Evolutionary conservation across 2,329 filamentous ascomycete genomes (phyloP).

Genomic region (Fonsecaea erecta): DNA sequence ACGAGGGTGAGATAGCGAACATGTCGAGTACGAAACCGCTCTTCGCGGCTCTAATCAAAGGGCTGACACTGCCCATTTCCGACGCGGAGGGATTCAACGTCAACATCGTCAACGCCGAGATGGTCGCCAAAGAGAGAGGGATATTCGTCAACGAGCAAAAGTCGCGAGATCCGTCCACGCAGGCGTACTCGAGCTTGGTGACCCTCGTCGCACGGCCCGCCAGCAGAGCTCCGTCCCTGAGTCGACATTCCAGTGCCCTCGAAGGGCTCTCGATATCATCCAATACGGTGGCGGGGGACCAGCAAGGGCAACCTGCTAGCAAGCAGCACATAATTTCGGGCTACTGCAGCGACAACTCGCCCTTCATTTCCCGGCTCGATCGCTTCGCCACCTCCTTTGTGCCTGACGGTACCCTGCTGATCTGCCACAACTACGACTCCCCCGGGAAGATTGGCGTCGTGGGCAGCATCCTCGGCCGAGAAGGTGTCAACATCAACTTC

Average conservation of each 20-base stretch:
- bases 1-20: slow-evolving; percentile 73
- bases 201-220: slow-evolving; percentile 64
- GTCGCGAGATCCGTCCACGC: slow-evolving; percentile 63
- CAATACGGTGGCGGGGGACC: slow-evolving; percentile 5
- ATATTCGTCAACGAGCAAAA: slow-evolving; percentile 77
- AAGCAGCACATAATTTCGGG: slow-evolving; percentile 57
- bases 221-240: slow-evolving; percentile 44
- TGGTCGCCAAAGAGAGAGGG: slow-evolving; percentile 76
- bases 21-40: slow-evolving; percentile 77
- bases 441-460: slow-evolving; percentile 83
- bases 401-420: slow-evolving; percentile 74
- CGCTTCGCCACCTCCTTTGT: slow-evolving; percentile 75
- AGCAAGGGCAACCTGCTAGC: slow-evolving; percentile 19
- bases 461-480: slow-evolving; percentile 69
- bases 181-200: slow-evolving; percentile 72
- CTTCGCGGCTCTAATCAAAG: slow-evolving; percentile 78
- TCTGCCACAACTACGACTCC: slow-evolving; percentile 79
- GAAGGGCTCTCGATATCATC: slow-evolving; percentile 17
- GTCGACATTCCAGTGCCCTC: slow-evolving; percentile 34
- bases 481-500: slow-evolving; percentile 77
- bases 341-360: slow-evolving; percentile 45
- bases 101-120: slow-evolving; percentile 80
- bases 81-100: slow-evolving; percentile 69
- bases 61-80: slow-evolving; percentile 71
- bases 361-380: slow-evolving; percentile 72